Base-by-base conservation (phyloP, 768 basidiomycete genomes). In the Pleurotus djamor region DNA sequence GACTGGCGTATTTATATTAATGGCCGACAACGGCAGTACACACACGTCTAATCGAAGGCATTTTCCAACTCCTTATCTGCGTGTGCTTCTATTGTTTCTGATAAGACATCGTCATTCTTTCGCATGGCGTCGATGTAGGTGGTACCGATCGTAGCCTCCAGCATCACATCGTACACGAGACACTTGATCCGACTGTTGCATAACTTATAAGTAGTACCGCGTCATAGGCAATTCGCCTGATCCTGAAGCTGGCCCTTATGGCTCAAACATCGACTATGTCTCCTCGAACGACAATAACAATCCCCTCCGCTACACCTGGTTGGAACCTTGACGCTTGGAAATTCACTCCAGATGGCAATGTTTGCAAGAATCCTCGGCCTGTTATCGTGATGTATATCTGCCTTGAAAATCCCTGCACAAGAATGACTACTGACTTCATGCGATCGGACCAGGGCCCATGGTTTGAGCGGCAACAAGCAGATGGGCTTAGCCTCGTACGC, bases 1-100 rank as follows among this genome's bases (percentile, higher is more conserved):
- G 86, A 58, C 14, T 58, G 90, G 78, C 90, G 88, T 79, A 89
- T 91, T 73, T 91, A 91, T 82, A 82, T 87, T 63, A 88, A 84
- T 74, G 67, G 61, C n/a, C n/a, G 9, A 9, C n/a, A 41, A 41
- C 10, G n/a, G 9, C 38, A 41, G 10, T 10, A 41, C n/a, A 41
- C 38, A 41, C 9, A 41, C n/a, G 10, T 41, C 38, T 41, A 41
- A 41, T 41, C n/a, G 38, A 41, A 9, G 9, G n/a, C 9, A 41
- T n/a, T 41, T 41, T 41, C n/a, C 38, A 10, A n/a, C 10, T 49
- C 48, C 17, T 49, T 21, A 2, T 33, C 12, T 33, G 12, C 48
- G 17, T 49, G 10, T 17, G 21, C 21, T 28, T 28, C 21, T 28
- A 28, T 28, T 3, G 21, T 28, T 28, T 28, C 21, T 28, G 21